Conservation (phyloP, 2,329 filamentous ascomycete species). For the Epichloe glyceriae region DNA sequence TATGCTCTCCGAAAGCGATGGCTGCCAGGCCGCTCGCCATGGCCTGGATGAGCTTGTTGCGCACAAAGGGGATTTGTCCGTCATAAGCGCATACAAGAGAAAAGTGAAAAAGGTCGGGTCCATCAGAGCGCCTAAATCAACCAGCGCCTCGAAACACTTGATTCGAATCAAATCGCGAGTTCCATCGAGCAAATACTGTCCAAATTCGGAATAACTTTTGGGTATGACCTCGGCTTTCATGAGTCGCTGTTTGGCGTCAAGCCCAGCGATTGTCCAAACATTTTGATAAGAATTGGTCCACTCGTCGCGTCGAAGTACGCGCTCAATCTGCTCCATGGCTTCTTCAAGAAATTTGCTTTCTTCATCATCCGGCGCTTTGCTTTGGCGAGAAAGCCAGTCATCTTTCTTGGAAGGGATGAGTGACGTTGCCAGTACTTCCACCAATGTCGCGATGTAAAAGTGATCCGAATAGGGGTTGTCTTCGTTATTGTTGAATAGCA, state of each 20-base stretch:
- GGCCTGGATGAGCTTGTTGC: constrained; percentile 44
- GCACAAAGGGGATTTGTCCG: constrained; percentile 50
- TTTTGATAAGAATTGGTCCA: constrained; percentile 58
- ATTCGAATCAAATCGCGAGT: constrained; percentile 50
- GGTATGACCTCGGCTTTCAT: constrained; percentile 53
- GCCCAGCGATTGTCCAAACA: constrained; percentile 47
- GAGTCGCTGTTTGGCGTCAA: constrained; percentile 47
- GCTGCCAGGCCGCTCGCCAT: constrained; percentile 47
- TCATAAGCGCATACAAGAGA: constrained; percentile 44
- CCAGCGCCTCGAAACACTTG: constrained; percentile 50
- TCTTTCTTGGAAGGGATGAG: constrained; percentile 37
- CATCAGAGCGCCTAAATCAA: constrained; percentile 49
- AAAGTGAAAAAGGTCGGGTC: constrained; percentile 42
- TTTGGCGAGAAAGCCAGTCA: constrained; percentile 30
- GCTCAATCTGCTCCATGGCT: constrained; percentile 50
- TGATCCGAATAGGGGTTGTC: constrained; percentile 83
- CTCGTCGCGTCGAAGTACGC: constrained; percentile 54
- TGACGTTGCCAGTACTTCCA: constrained; percentile 48
- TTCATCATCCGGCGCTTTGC: constrained; percentile 31
- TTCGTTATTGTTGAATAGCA: constrained; percentile 90
- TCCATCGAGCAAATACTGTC: constrained; percentile 52
- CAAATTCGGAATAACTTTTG: constrained; percentile 39
- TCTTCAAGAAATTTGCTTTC: constrained; percentile 37
- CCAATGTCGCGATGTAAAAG: constrained; percentile 72
- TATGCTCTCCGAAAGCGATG: constrained; percentile 49